Conservation (phyloP, 768 basidiomycete genomes). For the Podaxis sp. region DNA sequence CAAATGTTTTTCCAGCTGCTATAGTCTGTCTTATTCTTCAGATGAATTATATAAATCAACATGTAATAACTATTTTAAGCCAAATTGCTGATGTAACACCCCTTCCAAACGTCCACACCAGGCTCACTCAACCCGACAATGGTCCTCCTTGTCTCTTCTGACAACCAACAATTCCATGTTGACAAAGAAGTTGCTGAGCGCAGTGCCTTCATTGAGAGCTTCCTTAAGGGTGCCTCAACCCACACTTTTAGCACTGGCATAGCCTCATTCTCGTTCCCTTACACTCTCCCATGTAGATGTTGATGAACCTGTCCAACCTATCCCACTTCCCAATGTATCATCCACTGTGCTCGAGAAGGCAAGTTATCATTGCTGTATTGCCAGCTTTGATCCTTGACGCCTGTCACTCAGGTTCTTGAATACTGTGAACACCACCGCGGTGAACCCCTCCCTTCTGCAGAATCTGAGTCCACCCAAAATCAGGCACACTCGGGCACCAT, state of each 20-base stretch:
- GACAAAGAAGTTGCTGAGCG: conserved; percentile 96
- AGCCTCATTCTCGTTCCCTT: conserved; percentile 14
- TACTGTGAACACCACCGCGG: conserved; percentile 99
- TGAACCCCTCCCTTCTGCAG: conserved; percentile 89
- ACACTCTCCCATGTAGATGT: conserved; percentile 59
- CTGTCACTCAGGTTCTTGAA: conserved; percentile 76
- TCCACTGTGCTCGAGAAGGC: conserved; percentile 94
- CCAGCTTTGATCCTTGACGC: conserved; percentile 11
- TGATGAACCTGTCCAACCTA: conserved; percentile 91
- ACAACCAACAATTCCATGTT: conserved; percentile 91
- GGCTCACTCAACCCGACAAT: conserved; percentile 34
- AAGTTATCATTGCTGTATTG: conserved; percentile 17
- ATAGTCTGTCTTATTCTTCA: no score
- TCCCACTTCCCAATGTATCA: conserved; percentile 92
- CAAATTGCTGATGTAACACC: no score
- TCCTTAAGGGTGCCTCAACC: conserved; percentile 84
- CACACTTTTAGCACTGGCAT: conserved; percentile 9
- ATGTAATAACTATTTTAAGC: no score
- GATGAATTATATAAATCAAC: no score
- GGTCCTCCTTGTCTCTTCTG: conserved; percentile 90
- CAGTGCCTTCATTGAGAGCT: conserved; percentile 96
- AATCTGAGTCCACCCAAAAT: conserved; percentile 79
- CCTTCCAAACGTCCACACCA: conserved; percentile 4
- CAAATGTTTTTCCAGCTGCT: no score
- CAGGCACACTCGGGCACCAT: conserved; percentile 97